phyloP scores from a whole-genome alignment of 2,329 filamentous ascomycete species.

The Ascochyta fabae region DNA sequence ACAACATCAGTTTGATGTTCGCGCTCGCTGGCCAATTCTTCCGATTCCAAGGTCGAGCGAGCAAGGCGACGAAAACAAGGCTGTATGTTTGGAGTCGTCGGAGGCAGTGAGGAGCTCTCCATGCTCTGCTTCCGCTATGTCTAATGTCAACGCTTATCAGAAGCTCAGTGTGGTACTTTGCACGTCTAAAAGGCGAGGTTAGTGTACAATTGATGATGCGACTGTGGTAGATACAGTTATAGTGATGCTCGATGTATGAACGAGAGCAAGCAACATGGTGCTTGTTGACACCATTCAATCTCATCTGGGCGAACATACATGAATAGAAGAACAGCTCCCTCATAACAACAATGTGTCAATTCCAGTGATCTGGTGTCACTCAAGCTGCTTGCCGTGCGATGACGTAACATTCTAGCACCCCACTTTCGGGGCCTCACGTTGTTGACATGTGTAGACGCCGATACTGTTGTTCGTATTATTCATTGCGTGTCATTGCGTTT shows the following conservation, averaged over 20 bases:
- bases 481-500: slow-evolving; percentile 8
- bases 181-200: neutral
- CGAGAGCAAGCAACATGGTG: neutral
- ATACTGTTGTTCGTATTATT: slow-evolving; percentile 17
- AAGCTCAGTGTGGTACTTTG: neutral
- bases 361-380: neutral
- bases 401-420: slow-evolving; percentile 15
- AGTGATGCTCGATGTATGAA: too few relatives aligned
- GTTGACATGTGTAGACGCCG: slow-evolving; percentile 17
- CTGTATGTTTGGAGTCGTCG: slow-evolving; percentile 27
- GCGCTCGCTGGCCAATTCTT: slow-evolving; percentile 31
- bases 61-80: slow-evolving; percentile 18
- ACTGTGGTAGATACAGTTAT: neutral
- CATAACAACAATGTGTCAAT: neutral
- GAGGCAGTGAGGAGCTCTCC: slow-evolving; percentile 6
- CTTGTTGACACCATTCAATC: neutral
- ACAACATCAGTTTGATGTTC: slow-evolving; percentile 49
- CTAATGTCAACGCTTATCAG: neutral
- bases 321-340: neutral
- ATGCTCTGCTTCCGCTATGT: neutral
- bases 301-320: neutral
- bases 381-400: slow-evolving; percentile 1
- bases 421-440: slow-evolving; percentile 10
- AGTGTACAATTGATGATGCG: neutral
- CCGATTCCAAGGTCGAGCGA: slow-evolving; percentile 17